A percentile compares a stretch with the other conserved stretches of the same genome.
These are phyloP conservation scores for Talaromyces sp. DNA, from an alignment of 2,329 filamentous ascomycete species.

Conservation along the genomic window DNA sequence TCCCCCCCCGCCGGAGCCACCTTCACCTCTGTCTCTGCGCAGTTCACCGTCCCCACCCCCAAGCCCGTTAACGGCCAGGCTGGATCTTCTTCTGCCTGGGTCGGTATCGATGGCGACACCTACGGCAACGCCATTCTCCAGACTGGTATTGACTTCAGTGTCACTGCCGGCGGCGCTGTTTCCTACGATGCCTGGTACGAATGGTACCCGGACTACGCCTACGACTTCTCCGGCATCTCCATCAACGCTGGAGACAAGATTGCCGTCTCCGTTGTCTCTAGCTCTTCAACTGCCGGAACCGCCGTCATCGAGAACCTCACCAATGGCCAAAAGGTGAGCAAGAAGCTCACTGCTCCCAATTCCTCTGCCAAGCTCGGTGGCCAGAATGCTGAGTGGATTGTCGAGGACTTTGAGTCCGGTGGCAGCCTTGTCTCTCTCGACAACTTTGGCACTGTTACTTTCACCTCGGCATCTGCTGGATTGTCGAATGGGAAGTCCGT, in stretches of 20 bases:
- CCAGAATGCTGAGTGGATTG: conserved; percentile 60
- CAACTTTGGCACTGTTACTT: conserved; percentile 45
- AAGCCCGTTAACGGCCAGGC: conserved; percentile 33
- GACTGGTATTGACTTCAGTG: conserved; percentile 53
- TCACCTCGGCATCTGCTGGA: conserved; percentile 29
- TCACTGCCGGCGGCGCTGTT: conserved; percentile 33
- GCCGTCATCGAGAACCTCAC: conserved; percentile 50
- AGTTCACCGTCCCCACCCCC: conserved; percentile 51
- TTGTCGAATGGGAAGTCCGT: conserved; percentile 18
- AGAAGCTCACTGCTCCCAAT: conserved; percentile 45
- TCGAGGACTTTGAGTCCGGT: conserved; percentile 49
- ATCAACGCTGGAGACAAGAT: conserved; percentile 45
- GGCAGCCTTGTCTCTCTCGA: conserved; percentile 41
- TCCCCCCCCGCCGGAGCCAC: conserved; percentile 36
- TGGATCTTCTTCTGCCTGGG: conserved; percentile 49
- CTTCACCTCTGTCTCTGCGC: conserved; percentile 41
- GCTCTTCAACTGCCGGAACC: conserved; percentile 41
- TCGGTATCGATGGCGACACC: conserved; percentile 58
- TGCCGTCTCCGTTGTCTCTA: conserved; percentile 36
- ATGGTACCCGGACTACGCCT: conserved; percentile 55
- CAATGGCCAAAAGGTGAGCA: conserved; percentile 49
- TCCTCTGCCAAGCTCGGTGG: conserved; percentile 41
- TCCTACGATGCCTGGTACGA: conserved; percentile 57
- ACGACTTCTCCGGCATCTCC: conserved; percentile 47
- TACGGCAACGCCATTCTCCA: conserved; percentile 52